Conservation (phyloP, 176 grass and related monocot species). For the Secale cereale region DNA sequence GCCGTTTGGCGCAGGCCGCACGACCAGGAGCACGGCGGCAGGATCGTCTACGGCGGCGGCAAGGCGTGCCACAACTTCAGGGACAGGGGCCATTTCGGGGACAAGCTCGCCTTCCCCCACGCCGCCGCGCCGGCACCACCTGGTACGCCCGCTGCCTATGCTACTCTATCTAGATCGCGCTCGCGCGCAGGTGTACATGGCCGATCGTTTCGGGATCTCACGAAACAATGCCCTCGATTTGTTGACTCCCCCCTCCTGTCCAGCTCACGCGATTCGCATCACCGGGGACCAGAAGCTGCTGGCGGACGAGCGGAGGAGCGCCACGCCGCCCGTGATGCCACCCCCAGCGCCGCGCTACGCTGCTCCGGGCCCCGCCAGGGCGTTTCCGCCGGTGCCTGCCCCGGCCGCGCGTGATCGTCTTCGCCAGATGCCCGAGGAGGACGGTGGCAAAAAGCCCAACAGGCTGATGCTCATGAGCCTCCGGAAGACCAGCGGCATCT, state of each 20-base stretch:
- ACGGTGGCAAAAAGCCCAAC: neutral
- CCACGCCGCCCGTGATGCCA: neutral
- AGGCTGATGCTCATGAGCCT: neutral
- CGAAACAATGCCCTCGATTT: neutral
- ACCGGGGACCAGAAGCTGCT: slow-evolving; percentile 3
- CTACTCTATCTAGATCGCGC: neutral
- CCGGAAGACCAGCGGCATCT: slow-evolving; percentile 28
- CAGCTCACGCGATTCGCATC: neutral
- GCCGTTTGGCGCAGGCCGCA: neutral
- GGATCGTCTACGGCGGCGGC: no score
- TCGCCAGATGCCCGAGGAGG: neutral
- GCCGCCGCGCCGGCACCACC: neutral
- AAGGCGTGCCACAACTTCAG: slow-evolving; percentile 40
- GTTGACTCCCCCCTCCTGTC: neutral
- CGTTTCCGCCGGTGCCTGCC: slow-evolving; percentile 4
- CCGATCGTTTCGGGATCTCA: slow-evolving; percentile 31
- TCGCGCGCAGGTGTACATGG: slow-evolving; percentile 28
- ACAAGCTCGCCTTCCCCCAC: slow-evolving; percentile 39
- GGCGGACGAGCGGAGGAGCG: neutral
- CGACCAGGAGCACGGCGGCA: no score
- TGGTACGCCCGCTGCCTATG: neutral
- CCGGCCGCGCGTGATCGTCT: neutral
- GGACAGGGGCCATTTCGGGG: slow-evolving; percentile 35
- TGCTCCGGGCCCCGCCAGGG: neutral
- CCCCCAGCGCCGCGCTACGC: neutral